Evolutionary conservation across 768 basidiomycete species (phyloP).

Genomic region (Hericium alpestre): DNA sequence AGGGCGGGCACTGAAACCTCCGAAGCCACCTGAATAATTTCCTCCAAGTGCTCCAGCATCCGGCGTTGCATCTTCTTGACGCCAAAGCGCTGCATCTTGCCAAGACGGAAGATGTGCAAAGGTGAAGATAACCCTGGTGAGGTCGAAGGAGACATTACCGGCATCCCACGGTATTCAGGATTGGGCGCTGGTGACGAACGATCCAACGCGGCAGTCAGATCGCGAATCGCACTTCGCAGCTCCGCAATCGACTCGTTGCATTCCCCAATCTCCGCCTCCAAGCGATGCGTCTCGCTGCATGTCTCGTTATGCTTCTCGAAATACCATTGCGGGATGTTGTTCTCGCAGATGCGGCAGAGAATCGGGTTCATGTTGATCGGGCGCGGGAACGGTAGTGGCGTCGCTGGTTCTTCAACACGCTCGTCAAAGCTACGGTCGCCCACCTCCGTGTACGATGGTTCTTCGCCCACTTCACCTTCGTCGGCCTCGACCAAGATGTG

Average conservation of each 20-base stretch:
- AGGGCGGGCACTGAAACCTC: constrained; percentile 82
- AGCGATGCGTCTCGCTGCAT: constrained; percentile 88
- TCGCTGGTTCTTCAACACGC: constrained; percentile 27
- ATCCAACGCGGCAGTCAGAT: constrained; percentile 64
- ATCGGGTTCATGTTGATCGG: constrained; percentile 77
- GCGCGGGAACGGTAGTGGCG: constrained; percentile 65
- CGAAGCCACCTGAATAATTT: constrained; percentile 67
- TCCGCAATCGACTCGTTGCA: constrained; percentile 90
- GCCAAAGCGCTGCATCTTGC: constrained; percentile 68
- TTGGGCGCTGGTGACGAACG: constrained; percentile 53
- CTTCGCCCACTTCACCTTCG: constrained; percentile 27
- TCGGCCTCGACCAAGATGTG: constrained; percentile 40
- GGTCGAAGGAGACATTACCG: constrained; percentile 65
- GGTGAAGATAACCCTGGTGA: constrained; percentile 67
- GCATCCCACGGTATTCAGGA: constrained; percentile 82
- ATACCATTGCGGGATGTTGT: constrained; percentile 95
- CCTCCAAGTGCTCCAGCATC: constrained; percentile 77
- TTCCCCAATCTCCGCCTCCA: constrained; percentile 90
- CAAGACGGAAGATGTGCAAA: constrained; percentile 59
- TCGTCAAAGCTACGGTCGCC: constrained; percentile 1
- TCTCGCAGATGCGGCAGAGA: constrained; percentile 95
- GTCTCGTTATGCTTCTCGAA: constrained; percentile 99
- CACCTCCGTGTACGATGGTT: constrained; percentile 17
- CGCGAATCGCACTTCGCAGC: constrained; percentile 75
- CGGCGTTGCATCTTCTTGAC: constrained; percentile 76